Percentiles rank a stretch among this genome's conserved stretches.
phyloP scores from a whole-genome alignment of 768 basidiomycete genomes.

The Boletales sp. region DNA sequence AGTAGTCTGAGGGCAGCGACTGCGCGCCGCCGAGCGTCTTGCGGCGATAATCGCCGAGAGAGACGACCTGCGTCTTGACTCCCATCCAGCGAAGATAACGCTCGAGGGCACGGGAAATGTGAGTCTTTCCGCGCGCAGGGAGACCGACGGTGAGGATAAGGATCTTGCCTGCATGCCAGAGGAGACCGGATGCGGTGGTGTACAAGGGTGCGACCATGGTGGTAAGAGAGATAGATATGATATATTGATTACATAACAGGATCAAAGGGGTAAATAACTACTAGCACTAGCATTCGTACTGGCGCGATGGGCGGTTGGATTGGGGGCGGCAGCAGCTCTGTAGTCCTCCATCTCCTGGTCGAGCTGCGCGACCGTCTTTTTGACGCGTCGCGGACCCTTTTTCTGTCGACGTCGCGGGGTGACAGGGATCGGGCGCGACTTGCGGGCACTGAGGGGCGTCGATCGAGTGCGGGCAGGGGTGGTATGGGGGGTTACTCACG shows the following conservation, averaged over 20 bases:
- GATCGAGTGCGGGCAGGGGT: background rate
- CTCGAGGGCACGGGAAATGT: slow-evolving; percentile 92
- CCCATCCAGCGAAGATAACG: slow-evolving; percentile 99
- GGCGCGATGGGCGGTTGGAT: slow-evolving; percentile 6
- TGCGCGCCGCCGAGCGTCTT: slow-evolving; percentile 86
- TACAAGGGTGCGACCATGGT: slow-evolving; percentile 89
- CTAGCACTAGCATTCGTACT: too few relatives aligned
- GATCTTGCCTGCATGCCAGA: slow-evolving; percentile 94
- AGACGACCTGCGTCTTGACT: slow-evolving; percentile 92
- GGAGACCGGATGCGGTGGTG: slow-evolving; percentile 82
- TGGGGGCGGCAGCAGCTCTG: slow-evolving; percentile 38
- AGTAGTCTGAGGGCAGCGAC: slow-evolving; percentile 90
- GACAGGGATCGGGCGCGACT: slow-evolving; percentile 11
- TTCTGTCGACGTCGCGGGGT: slow-evolving; percentile 46
- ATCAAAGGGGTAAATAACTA: too few relatives aligned
- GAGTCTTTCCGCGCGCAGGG: slow-evolving; percentile 94
- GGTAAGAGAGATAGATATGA: background rate
- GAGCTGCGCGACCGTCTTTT: slow-evolving; percentile 62
- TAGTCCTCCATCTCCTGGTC: slow-evolving; percentile 85
- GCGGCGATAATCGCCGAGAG: slow-evolving; percentile 91
- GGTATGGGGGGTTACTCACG: background rate
- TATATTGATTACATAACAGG: slow-evolving; percentile 18
- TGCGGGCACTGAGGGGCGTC: slow-evolving; percentile 17
- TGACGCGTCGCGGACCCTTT: slow-evolving; percentile 73
- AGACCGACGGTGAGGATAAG: slow-evolving; percentile 89